A percentile compares a stretch with the other conserved stretches of the same genome.
phyloP scores from a whole-genome alignment of 2,329 filamentous ascomycete genomes.

The Penicillium olsonii region DNA sequence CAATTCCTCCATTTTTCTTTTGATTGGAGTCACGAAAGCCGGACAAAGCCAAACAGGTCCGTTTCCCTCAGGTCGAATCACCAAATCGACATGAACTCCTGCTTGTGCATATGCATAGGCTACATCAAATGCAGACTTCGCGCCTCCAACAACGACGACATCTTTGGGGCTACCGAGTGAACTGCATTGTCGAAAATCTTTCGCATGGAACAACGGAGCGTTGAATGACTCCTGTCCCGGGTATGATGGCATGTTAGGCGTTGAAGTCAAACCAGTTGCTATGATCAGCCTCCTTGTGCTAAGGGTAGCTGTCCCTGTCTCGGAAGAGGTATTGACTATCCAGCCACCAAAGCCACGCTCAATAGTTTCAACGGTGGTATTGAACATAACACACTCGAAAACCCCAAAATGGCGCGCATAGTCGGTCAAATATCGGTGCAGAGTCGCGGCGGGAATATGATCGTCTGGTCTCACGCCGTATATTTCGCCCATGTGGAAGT shows the following conservation, averaged over 20 bases:
- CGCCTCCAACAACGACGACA: conserved; percentile 61
- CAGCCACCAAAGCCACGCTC: neutral
- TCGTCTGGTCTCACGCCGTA: conserved; percentile 46
- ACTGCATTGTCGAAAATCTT: conserved; percentile 37
- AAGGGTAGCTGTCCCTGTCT: conserved; percentile 43
- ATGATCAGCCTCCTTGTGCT: conserved; percentile 53
- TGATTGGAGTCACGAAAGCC: conserved; percentile 62
- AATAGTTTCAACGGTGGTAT: neutral
- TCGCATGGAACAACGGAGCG: conserved; percentile 51
- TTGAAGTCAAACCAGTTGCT: conserved; percentile 58
- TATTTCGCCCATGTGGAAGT: conserved; percentile 9
- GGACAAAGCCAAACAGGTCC: conserved; percentile 63
- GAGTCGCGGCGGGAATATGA: conserved; percentile 51
- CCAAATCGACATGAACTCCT: conserved; percentile 43
- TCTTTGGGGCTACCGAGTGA: conserved; percentile 39
- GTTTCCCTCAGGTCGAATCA: conserved; percentile 30
- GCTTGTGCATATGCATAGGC: conserved; percentile 61
- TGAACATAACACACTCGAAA: conserved; percentile 33
- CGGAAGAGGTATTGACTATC: neutral
- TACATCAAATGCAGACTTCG: conserved; percentile 66
- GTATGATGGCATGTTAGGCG: conserved; percentile 51
- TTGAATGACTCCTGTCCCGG: conserved; percentile 50
- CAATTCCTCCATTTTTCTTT: conserved; percentile 63
- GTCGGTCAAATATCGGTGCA: conserved; percentile 52
- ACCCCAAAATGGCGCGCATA: conserved; percentile 46